Conservation (phyloP, 352 stramenopile genomes). For the Pythium diclinum region DNA sequence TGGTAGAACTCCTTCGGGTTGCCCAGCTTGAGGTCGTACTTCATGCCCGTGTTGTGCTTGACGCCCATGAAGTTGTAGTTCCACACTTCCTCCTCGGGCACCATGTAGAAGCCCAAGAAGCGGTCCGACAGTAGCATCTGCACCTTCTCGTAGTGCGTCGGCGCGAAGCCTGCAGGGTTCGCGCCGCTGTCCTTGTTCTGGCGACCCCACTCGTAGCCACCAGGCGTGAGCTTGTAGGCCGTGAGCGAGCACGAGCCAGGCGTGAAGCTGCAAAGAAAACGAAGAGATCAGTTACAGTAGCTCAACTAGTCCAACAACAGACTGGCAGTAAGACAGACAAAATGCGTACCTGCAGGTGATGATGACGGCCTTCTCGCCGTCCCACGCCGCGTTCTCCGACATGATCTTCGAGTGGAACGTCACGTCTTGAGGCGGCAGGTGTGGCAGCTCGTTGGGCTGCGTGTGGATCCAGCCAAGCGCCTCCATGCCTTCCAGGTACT, state of each 20-base stretch:
- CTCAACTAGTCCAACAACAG: not conserved
- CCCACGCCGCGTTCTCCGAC: slow-evolving; percentile 95
- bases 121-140: slow-evolving; percentile 99
- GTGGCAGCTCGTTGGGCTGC: slow-evolving; percentile 97
- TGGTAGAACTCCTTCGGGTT: slow-evolving; percentile 99
- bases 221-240: slow-evolving; percentile 97
- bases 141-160: slow-evolving; percentile 98
- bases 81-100: slow-evolving; percentile 97
- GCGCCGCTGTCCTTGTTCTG: slow-evolving; percentile 96
- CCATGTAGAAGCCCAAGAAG: slow-evolving; percentile 99
- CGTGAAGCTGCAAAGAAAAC: slow-evolving; percentile 92
- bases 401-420: slow-evolving; percentile 97
- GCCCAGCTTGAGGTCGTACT: slow-evolving; percentile 97
- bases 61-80: slow-evolving; percentile 99
- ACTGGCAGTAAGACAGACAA: not conserved
- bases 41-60: slow-evolving; percentile 97
- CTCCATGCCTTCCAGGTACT: slow-evolving; percentile 97
- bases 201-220: slow-evolving; percentile 97
- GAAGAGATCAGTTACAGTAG: slow-evolving; percentile 13
- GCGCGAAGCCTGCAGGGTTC: slow-evolving; percentile 93
- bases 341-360: slow-evolving; percentile 88
- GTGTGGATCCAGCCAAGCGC: slow-evolving; percentile 99
- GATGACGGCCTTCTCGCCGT: slow-evolving; percentile 97
- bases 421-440: slow-evolving; percentile 95
- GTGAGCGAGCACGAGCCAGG: slow-evolving; percentile 98